phyloP scores from a whole-genome alignment of 148 eudicot genomes.

The Euryodendron excelsum region DNA sequence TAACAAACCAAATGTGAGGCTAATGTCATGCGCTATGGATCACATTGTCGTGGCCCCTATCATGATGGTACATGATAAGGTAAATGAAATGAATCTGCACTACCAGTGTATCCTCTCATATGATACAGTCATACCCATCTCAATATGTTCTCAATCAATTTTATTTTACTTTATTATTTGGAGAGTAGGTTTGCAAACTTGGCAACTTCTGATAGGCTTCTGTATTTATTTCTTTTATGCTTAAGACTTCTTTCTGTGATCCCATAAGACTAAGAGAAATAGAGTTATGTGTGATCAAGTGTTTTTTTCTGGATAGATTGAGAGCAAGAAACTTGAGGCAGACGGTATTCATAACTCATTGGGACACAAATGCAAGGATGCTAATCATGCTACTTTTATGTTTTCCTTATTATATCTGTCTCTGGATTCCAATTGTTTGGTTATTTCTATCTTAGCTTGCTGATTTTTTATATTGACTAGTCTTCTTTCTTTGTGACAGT shows the following conservation, averaged over 20 bases:
- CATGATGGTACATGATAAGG: background rate
- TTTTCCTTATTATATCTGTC: background rate
- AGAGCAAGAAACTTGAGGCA: background rate
- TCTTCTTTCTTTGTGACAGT: constrained; percentile 18
- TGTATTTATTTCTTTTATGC: no score
- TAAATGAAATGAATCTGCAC: background rate
- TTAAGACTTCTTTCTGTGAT: no score
- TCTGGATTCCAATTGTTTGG: background rate
- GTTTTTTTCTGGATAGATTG: background rate
- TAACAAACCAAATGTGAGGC: background rate
- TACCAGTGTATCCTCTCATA: background rate
- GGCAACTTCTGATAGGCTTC: background rate
- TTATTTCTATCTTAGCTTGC: background rate
- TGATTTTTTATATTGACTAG: background rate
- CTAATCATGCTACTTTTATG: background rate
- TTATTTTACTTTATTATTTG: background rate
- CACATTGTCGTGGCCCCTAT: background rate
- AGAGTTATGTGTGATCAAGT: no score
- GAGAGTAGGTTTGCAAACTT: background rate
- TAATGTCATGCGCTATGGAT: background rate
- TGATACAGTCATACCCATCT: no score
- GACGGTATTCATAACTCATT: background rate
- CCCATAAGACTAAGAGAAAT: no score
- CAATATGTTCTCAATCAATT: background rate
- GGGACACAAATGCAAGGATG: background rate